phyloP scores from a whole-genome alignment of 495 filamentous ascomycete species.

The Penicilliopsis zonata region DNA sequence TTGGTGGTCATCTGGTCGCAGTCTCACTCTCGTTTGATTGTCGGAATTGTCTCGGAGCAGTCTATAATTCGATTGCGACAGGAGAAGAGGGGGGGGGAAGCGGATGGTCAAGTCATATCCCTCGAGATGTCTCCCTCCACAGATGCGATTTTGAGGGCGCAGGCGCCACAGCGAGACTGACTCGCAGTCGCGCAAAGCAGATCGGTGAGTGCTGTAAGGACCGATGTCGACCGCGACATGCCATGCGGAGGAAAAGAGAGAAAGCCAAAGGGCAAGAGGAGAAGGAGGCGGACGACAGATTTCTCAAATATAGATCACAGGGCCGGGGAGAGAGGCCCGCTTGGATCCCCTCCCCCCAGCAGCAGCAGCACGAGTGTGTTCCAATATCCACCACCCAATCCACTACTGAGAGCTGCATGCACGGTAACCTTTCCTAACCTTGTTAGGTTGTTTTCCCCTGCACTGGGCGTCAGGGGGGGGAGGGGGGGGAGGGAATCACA shows the following conservation, averaged over 20 bases:
- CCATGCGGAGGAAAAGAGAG: neutral
- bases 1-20: slow-evolving; percentile 12
- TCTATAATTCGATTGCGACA: neutral
- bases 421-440: too few relatives aligned
- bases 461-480: too few relatives aligned
- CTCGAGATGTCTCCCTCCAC: neutral
- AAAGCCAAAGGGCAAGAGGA: neutral
- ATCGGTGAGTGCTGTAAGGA: neutral
- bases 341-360: too few relatives aligned
- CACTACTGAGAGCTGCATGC: too few relatives aligned
- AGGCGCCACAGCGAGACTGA: neutral
- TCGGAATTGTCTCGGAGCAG: neutral
- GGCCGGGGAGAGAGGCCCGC: neutral
- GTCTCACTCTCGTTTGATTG: neutral
- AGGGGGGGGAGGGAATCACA: too few relatives aligned
- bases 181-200: slow-evolving; percentile 1
- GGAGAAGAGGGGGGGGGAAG: too few relatives aligned
- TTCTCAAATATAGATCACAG: neutral
- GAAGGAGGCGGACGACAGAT: too few relatives aligned
- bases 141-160: neutral
- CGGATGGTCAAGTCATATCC: slow-evolving; percentile 1
- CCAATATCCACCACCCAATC: too few relatives aligned
- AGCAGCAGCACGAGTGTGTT: slow-evolving; percentile 1
- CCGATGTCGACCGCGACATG: neutral
- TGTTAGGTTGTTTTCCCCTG: too few relatives aligned